These are phyloP conservation scores for Myxozyma melibiosi DNA, from an alignment of 805 yeast species.

Conservation along the genomic window DNA sequence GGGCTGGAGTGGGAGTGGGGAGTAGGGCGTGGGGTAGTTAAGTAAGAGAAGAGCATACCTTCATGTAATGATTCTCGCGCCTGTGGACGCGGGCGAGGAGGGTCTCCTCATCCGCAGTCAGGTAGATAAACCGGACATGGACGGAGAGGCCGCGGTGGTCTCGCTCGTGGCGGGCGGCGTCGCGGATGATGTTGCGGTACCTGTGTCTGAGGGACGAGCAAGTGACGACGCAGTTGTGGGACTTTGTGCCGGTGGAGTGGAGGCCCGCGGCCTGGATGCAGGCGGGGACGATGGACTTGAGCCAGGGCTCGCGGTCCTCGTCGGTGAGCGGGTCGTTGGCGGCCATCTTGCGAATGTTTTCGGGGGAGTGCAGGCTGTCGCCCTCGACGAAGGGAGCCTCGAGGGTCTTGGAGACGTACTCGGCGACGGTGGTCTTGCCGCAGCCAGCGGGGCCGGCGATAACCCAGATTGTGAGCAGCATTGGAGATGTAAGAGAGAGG, in stretches of 20 bases:
- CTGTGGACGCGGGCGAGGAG: constrained; percentile 60
- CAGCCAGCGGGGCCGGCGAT: constrained; percentile 97
- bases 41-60: constrained; percentile 46
- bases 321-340: constrained; percentile 79
- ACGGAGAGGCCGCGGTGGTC: constrained; percentile 35
- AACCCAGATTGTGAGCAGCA: constrained; percentile 21
- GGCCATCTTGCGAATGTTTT: constrained; percentile 81
- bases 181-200: constrained; percentile 67
- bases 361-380: constrained; percentile 49
- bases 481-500: neutral
- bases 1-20: neutral
- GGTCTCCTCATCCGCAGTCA: constrained; percentile 64
- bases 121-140: constrained; percentile 62
- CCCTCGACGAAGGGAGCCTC: constrained; percentile 76
- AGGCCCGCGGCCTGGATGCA: constrained; percentile 45
- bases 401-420: constrained; percentile 50
- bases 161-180: constrained; percentile 37
- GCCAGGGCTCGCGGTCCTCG: constrained; percentile 93
- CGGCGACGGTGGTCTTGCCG: constrained; percentile 84
- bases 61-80: constrained; percentile 86
- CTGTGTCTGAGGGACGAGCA: constrained; percentile 81
- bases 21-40: neutral
- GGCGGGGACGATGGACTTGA: constrained; percentile 48
- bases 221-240: constrained; percentile 58
- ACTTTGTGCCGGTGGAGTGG: constrained; percentile 15